phyloP scores from a whole-genome alignment of 176 grass and related monocot genomes.

The Carex kokanica region DNA sequence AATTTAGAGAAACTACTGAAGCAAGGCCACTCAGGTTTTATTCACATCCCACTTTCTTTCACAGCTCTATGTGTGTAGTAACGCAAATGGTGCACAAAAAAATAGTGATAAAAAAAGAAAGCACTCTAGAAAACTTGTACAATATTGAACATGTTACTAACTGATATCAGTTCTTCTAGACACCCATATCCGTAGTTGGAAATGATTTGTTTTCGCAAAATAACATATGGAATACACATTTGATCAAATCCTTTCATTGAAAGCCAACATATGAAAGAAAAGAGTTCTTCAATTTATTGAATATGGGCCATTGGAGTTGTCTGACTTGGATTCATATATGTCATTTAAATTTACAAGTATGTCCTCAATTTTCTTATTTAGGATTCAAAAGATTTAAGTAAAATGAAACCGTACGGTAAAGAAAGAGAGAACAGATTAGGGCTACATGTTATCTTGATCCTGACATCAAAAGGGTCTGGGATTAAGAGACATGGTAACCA shows the following conservation, averaged over 20 bases:
- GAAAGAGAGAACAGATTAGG: background rate
- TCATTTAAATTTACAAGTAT: background rate
- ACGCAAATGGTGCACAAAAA: background rate
- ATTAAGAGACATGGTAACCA: background rate
- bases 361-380: background rate
- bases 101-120: background rate
- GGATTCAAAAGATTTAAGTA: background rate
- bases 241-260: background rate
- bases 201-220: background rate
- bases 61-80: background rate
- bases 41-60: background rate
- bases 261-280: background rate
- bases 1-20: conserved; percentile 41
- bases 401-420: background rate
- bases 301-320: background rate
- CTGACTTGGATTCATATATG: no score
- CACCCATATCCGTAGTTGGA: background rate
- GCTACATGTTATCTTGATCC: background rate
- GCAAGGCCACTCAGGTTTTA: conserved; percentile 53
- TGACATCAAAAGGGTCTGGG: background rate
- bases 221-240: background rate
- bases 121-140: background rate
- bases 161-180: background rate
- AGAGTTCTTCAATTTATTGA: background rate
- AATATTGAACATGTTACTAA: background rate